Conservation (phyloP, 129 eudicot species). For the Pseudognaphalium luteoalbum region DNA sequence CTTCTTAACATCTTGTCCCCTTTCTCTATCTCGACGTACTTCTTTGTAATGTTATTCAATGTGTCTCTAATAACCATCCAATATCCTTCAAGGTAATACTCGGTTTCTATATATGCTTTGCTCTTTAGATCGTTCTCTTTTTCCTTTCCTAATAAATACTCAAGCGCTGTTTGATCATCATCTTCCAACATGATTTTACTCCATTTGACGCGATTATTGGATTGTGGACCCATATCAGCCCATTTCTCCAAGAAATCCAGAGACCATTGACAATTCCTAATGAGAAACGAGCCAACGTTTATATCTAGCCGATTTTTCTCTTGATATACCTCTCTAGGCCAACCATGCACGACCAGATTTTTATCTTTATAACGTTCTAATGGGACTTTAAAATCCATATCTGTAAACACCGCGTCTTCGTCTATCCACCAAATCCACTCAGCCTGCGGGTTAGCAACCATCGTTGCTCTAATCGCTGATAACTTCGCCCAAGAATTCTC, state of each 20-base stretch:
- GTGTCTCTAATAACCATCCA: conserved; percentile 60
- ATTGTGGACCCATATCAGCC: conserved; percentile 65
- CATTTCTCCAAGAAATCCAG: conserved; percentile 61
- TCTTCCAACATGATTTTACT: conserved; percentile 25
- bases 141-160: conserved; percentile 47
- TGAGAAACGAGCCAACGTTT: conserved; percentile 65
- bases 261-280: conserved; percentile 77
- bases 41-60: conserved; percentile 27
- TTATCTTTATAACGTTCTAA: conserved; percentile 31
- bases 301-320: conserved; percentile 60
- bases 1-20: conserved; percentile 36
- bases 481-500: conserved; percentile 42
- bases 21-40: conserved; percentile 34
- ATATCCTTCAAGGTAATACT: conserved; percentile 65
- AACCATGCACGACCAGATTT: conserved; percentile 42
- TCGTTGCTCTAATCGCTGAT: conserved; percentile 41
- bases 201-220: conserved; percentile 52
- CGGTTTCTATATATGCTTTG: conserved; percentile 44
- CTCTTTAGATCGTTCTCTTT: conserved; percentile 40
- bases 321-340: conserved; percentile 44
- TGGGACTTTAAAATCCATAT: conserved; percentile 50
- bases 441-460: conserved; percentile 53
- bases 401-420: conserved; percentile 53
- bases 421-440: conserved; percentile 70
- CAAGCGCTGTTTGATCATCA: conserved; percentile 56